phyloP scores from a whole-genome alignment of 1,139 yeast species.

The Barnettozyma hawaiiensis region DNA sequence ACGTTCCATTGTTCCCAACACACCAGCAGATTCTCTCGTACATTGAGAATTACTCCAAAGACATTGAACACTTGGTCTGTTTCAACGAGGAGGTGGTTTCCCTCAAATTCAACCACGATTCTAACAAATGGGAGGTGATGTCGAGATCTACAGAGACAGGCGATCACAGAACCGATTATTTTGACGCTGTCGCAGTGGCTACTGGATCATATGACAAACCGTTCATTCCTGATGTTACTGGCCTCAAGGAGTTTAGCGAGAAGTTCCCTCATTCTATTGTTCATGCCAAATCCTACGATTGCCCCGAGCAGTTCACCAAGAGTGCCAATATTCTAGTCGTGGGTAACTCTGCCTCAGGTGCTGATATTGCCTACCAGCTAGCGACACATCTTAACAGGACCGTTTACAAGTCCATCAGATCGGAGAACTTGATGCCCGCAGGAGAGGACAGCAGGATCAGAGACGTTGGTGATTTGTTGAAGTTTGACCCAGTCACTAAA shows the following conservation, averaged over 20 bases:
- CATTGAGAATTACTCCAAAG: constrained; percentile 39
- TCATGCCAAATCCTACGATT: constrained; percentile 39
- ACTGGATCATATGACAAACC: constrained; percentile 55
- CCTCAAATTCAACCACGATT: constrained; percentile 9
- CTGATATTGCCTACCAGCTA: constrained; percentile 31
- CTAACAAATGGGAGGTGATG: constrained; percentile 31
- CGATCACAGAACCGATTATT: constrained; percentile 27
- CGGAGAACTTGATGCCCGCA: constrained; percentile 27
- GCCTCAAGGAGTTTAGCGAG: constrained; percentile 33
- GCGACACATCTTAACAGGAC: constrained; percentile 24
- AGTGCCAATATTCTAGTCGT: constrained; percentile 36
- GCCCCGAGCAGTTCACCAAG: constrained; percentile 36
- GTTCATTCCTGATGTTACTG: constrained; percentile 41
- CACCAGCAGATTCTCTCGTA: constrained; percentile 45
- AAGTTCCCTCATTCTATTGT: constrained; percentile 17
- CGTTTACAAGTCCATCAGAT: constrained; percentile 23
- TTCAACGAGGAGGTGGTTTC: constrained; percentile 31
- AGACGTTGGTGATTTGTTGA: constrained; percentile 32
- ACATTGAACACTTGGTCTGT: constrained; percentile 29
- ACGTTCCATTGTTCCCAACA: constrained; percentile 44
- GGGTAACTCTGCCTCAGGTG: constrained; percentile 43
- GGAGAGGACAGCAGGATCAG: constrained; percentile 30
- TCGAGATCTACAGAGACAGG: constrained; percentile 21
- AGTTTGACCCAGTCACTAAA: constrained; percentile 23
- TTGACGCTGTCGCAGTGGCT: constrained; percentile 48